A percentile compares a stretch with the other conserved stretches of the same genome.
phyloP scores from a whole-genome alignment of 1,139 yeast species.

The Taphrina wiesneri region DNA sequence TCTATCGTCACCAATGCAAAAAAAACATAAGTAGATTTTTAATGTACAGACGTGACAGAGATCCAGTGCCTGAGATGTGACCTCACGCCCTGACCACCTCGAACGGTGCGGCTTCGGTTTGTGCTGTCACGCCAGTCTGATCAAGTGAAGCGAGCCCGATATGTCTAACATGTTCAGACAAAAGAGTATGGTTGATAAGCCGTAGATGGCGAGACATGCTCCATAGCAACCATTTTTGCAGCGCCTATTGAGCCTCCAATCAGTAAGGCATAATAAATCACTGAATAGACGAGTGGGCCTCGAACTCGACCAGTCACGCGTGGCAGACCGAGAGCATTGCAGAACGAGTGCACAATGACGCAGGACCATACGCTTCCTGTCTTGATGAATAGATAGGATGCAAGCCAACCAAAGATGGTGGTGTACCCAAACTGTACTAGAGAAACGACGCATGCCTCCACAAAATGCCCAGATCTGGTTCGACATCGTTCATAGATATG shows the following conservation, averaged over 20 bases:
- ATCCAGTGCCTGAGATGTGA: too few species aligned
- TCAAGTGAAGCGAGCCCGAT: too few species aligned
- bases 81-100: too few species aligned
- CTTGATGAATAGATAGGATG: conserved; percentile 59
- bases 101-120: neutral
- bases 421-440: conserved; percentile 71
- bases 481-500: conserved; percentile 60
- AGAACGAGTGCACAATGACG: conserved; percentile 64
- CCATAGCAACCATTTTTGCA: conserved; percentile 16
- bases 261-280: conserved; percentile 51
- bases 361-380: conserved; percentile 64
- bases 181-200: conserved; percentile 21
- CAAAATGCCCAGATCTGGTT: conserved; percentile 42
- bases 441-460: conserved; percentile 50
- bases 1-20: too few species aligned
- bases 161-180: too few species aligned
- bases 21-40: too few species aligned
- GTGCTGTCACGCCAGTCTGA: neutral
- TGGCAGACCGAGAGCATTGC: conserved; percentile 83
- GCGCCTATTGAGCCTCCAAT: conserved; percentile 51
- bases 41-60: too few species aligned
- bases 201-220: neutral
- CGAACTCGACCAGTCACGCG: conserved; percentile 42
- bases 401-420: conserved; percentile 73
- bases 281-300: conserved; percentile 42